Evolutionary conservation across 2,329 filamentous ascomycete species (phyloP), one percentile per base, ranked within the genome.

Genomic region (Botrytis aclada): DNA sequence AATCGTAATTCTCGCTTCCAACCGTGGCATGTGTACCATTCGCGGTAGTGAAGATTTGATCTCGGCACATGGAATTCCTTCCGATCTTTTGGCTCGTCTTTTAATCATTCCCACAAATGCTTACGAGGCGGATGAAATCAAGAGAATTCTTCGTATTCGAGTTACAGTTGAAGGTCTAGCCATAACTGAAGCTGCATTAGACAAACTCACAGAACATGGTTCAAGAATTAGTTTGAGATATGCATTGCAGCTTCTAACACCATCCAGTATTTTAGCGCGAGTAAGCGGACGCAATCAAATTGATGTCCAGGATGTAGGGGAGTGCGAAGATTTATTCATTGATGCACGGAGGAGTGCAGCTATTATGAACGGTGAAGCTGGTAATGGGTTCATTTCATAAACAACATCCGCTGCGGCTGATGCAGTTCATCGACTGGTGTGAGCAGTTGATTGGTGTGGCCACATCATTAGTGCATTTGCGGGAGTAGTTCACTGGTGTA

Each of bases 1-100:
- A 73, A 97, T 99, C 80, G 96, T 99, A 75, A 96, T 99, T 77
- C 91, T 99, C 74, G 96, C 96, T 74, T 98, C 96, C 60, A 99
- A 99, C 85, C 92, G 96, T 80, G 96, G 96, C 82, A 92, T 95
- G 86, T 95, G 93, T 76, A 93, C 94, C 77, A 96, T 99, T 81
- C 93, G 94, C 79, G 95, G 95, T 80, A 95, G 93, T 72, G 88
- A 92, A 78, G 89, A 93, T 82, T 87, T 96, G 80, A 87, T 92
- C 78, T 94, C 94, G 72, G 93, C 96, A 6, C 96, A 99, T 84
- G 96, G 96, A 80, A 92, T 99, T 78, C 96, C 96, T 25, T 90
- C 95, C 16, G 96, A 99, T 83, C 94, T 99, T 78, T 88, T 99
- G 72, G 92, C 93, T 71, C 94, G 96, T 74, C 89, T 99, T 72